phyloP scores from a whole-genome alignment of 129 eudicot species.

The Calendula officinalis region DNA sequence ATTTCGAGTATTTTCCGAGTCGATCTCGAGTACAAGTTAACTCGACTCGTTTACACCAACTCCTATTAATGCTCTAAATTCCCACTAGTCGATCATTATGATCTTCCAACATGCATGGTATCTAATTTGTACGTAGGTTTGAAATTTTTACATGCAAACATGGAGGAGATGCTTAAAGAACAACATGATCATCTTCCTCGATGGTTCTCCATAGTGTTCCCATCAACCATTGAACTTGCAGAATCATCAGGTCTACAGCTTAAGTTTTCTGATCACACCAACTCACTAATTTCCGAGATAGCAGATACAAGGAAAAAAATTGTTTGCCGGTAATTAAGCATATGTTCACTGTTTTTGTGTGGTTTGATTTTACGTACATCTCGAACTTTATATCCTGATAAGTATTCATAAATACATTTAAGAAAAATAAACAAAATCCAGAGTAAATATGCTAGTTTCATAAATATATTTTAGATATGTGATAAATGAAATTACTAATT shows the following conservation, averaged over 20 bases:
- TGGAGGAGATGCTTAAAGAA: conserved; percentile 31
- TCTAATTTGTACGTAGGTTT: conserved; percentile 31
- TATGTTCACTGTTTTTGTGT: neutral
- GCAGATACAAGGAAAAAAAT: conserved; percentile 27
- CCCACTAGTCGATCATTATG: neutral
- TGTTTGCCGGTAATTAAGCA: conserved; percentile 28
- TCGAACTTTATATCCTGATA: too few species aligned
- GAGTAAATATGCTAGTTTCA: conserved; percentile 21
- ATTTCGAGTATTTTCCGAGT: too few species aligned
- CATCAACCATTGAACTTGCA: conserved; percentile 47
- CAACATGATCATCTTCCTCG: conserved; percentile 36
- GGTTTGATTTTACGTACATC: neutral
- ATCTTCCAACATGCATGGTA: neutral
- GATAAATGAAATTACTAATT: neutral
- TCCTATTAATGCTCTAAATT: too few species aligned
- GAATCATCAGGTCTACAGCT: conserved; percentile 32
- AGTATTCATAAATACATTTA: too few species aligned
- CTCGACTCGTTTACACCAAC: too few species aligned
- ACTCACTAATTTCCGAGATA: conserved; percentile 20
- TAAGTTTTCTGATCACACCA: conserved; percentile 22
- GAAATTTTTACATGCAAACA: conserved; percentile 32
- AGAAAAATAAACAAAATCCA: neutral
- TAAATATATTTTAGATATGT: too few species aligned
- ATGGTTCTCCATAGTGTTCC: conserved; percentile 47
- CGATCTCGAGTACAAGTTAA: too few species aligned